These are phyloP conservation scores for Ensete ventricosum DNA, from an alignment of 176 grass and related monocot genomes.

Conservation along the genomic window DNA sequence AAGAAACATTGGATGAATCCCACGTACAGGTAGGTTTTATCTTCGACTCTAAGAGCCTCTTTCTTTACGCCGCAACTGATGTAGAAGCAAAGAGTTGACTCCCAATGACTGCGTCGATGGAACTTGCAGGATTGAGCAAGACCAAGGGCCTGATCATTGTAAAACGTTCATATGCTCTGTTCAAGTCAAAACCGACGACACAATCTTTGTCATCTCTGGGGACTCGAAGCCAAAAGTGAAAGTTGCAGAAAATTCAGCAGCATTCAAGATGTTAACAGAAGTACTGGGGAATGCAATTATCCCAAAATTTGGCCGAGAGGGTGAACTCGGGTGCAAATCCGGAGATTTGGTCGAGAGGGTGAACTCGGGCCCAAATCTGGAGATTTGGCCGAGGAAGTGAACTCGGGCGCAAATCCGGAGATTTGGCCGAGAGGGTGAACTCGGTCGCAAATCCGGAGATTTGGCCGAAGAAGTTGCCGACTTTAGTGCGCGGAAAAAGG, in stretches of 20 bases:
- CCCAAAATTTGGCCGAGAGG: no score
- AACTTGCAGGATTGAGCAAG: constrained; percentile 62
- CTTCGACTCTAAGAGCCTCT: constrained; percentile 7
- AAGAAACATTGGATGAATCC: constrained; percentile 45
- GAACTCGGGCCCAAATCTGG: no score
- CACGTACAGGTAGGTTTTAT: constrained; percentile 51
- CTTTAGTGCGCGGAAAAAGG: no score
- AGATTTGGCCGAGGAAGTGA: no score
- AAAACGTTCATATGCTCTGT: constrained; percentile 60
- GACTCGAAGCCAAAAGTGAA: constrained; percentile 48
- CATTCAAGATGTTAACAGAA: constrained; percentile 49
- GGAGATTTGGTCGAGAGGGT: no score
- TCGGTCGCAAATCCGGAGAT: no score
- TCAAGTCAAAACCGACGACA: constrained; percentile 23
- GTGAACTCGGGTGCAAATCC: no score
- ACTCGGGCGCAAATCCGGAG: no score
- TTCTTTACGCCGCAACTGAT: neutral
- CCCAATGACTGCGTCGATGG: neutral
- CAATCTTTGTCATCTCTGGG: constrained; percentile 34
- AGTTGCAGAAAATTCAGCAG: constrained; percentile 64
- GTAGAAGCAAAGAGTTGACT: no score
- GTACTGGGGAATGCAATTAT: neutral
- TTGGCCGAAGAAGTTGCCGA: no score
- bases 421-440: no score
- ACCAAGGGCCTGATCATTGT: constrained; percentile 47